Percentiles rank a stretch among this genome's conserved stretches.
These are phyloP conservation scores for Paramyrothecium roridum DNA, from an alignment of 2,329 filamentous ascomycete species.

Conservation along the genomic window DNA sequence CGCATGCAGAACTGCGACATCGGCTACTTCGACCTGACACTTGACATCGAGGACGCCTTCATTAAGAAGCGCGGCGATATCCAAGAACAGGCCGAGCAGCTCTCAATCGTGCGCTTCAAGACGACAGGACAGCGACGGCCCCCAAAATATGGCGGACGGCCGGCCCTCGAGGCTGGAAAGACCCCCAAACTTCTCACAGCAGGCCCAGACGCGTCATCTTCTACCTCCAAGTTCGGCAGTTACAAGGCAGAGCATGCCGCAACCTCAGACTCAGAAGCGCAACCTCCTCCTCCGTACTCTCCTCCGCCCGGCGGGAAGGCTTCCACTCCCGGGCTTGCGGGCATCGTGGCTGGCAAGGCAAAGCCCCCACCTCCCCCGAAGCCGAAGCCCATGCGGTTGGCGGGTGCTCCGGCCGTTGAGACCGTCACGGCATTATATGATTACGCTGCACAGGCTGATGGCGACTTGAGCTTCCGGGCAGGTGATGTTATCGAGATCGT, in stretches of 20 bases:
- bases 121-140: slow-evolving; percentile 69
- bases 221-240: slow-evolving; percentile 19
- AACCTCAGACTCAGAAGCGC: slow-evolving; percentile 30
- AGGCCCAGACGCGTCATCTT: slow-evolving; percentile 37
- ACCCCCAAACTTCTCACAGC: slow-evolving; percentile 49
- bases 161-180: slow-evolving; percentile 45
- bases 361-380: slow-evolving; percentile 71
- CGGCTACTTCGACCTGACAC: slow-evolving; percentile 90
- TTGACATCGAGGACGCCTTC: slow-evolving; percentile 90
- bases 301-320: slow-evolving; percentile 34
- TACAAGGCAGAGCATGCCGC: slow-evolving; percentile 11
- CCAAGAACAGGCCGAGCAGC: slow-evolving; percentile 76
- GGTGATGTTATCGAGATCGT: slow-evolving; percentile 91
- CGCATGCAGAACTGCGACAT: slow-evolving; percentile 98
- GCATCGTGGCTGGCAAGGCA: slow-evolving; percentile 51
- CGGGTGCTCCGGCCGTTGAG: slow-evolving; percentile 63
- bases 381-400: slow-evolving; percentile 76
- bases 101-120: slow-evolving; percentile 89
- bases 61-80: slow-evolving; percentile 84
- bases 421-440: slow-evolving; percentile 91
- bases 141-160: slow-evolving; percentile 57
- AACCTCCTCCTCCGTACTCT: slow-evolving; percentile 72
- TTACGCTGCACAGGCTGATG: slow-evolving; percentile 92
- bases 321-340: slow-evolving; percentile 30
- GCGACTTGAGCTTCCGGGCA: slow-evolving; percentile 84